Evolutionary conservation across 108 stramenopile species (phyloP).

Genomic region (Pseudonitzschia pungens): DNA sequence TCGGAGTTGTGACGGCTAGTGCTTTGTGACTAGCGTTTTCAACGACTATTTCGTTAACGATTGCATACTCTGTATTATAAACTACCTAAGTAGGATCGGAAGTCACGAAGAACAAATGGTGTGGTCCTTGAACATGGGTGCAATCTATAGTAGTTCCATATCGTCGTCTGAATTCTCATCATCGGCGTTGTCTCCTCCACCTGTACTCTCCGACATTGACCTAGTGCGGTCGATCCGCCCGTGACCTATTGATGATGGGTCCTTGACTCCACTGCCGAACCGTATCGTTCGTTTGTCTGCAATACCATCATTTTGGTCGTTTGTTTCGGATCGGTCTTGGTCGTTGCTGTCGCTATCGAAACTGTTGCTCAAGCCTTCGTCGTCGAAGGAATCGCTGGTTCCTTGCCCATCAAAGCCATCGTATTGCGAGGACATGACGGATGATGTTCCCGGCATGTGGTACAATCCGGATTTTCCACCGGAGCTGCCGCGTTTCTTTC

Average conservation of each 20-base stretch:
- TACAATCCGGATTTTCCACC: constrained; percentile 21
- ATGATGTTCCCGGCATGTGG: constrained; percentile 17
- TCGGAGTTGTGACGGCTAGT: neutral
- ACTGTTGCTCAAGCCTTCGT: neutral
- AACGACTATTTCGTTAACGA: too few species aligned
- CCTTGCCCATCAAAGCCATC: constrained; percentile 5
- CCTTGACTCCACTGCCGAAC: neutral
- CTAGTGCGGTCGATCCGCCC: neutral
- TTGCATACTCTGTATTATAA: too few species aligned
- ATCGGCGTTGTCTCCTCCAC: constrained; percentile 13
- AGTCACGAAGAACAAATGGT: neutral
- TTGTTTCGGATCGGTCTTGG: constrained; percentile 4
- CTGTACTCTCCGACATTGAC: constrained; percentile 17
- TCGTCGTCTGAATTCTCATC: constrained; percentile 23
- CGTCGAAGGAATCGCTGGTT: neutral
- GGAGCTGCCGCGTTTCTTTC: constrained; percentile 7
- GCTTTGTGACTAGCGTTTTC: neutral
- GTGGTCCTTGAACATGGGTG: too few species aligned
- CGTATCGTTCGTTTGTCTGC: neutral
- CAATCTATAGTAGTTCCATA: constrained; percentile 20
- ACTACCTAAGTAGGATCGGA: neutral
- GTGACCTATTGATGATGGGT: neutral
- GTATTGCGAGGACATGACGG: constrained; percentile 7
- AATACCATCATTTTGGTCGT: neutral
- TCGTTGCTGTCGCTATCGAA: neutral